A percentile compares a stretch with the other conserved stretches of the same genome.
These are phyloP conservation scores for Aspergillus sp. DNA, from an alignment of 2,329 filamentous ascomycete genomes.

Conservation along the genomic window DNA sequence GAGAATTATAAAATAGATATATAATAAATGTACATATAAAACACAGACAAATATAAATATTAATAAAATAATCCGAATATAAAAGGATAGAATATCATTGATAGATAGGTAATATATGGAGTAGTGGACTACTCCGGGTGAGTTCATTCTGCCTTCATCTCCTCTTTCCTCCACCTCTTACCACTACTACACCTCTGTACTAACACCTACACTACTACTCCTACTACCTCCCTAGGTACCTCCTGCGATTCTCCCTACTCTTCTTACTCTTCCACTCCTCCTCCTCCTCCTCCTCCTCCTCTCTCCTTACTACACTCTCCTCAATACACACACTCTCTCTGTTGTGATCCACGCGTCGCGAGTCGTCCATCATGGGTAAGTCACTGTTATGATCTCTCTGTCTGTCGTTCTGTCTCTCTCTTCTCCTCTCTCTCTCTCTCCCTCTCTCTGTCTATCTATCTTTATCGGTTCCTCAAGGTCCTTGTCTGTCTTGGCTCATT, in stretches of 20 bases:
- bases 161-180: not conserved
- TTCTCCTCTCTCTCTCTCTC: not conserved
- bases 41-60: not conserved
- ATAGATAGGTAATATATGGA: no score
- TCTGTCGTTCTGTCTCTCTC: not conserved
- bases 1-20: not conserved
- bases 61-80: no score
- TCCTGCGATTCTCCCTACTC: not conserved
- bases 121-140: no score
- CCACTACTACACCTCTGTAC: not conserved
- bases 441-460: not conserved
- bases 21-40: not conserved
- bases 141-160: not conserved
- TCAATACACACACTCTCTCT: no score
- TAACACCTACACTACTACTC: not conserved
- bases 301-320: not conserved
- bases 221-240: not conserved
- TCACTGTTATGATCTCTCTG: no score
- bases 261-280: not conserved
- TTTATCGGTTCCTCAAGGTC: not conserved
- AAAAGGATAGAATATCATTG: no score
- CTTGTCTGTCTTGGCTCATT: not conserved
- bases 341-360: not conserved
- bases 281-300: not conserved
- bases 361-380: not conserved